These are phyloP conservation scores for Trifolium pratense DNA, from an alignment of 306 rosid species.

Conservation along the genomic window DNA sequence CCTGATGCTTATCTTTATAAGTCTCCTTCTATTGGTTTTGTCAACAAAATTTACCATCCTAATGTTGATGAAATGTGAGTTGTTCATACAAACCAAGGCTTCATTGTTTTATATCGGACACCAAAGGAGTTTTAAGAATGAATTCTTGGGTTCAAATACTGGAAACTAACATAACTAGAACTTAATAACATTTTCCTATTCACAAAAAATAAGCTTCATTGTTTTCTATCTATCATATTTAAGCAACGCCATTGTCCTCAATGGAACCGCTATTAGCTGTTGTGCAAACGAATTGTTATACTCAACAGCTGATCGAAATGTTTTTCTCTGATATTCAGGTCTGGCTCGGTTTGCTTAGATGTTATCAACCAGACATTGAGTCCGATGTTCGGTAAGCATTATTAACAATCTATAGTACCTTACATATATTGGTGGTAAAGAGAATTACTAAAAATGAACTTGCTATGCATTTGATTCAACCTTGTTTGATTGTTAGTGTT, in stretches of 20 bases:
- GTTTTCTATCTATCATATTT: slow-evolving; percentile 30
- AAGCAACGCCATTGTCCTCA: slow-evolving; percentile 17
- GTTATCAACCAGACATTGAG: slow-evolving; percentile 95
- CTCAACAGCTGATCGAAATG: slow-evolving; percentile 34
- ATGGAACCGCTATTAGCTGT: slow-evolving; percentile 18
- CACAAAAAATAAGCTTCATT: slow-evolving; percentile 1
- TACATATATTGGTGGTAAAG: slow-evolving; percentile 1
- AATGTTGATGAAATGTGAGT: slow-evolving; percentile 95
- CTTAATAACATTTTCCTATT: not conserved
- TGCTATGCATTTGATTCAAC: slow-evolving; percentile 8
- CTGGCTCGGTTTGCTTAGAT: slow-evolving; percentile 90
- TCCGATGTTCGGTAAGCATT: slow-evolving; percentile 86
- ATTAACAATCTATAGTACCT: slow-evolving; percentile 9
- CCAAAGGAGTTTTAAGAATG: not conserved
- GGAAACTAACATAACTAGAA: not conserved
- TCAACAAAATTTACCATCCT: slow-evolving; percentile 90
- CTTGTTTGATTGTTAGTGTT: slow-evolving; percentile 26
- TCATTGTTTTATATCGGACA: slow-evolving; percentile 21
- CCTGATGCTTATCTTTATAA: slow-evolving; percentile 91
- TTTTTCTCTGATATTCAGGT: slow-evolving; percentile 60
- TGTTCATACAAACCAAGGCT: slow-evolving; percentile 7
- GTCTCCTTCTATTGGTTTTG: slow-evolving; percentile 88
- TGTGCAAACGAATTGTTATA: slow-evolving; percentile 21
- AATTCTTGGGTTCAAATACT: not conserved
- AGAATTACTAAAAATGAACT: not conserved